Evolutionary conservation across 1,284 basidiomycete species (phyloP).

Genomic region (Pholiota adiposa): DNA sequence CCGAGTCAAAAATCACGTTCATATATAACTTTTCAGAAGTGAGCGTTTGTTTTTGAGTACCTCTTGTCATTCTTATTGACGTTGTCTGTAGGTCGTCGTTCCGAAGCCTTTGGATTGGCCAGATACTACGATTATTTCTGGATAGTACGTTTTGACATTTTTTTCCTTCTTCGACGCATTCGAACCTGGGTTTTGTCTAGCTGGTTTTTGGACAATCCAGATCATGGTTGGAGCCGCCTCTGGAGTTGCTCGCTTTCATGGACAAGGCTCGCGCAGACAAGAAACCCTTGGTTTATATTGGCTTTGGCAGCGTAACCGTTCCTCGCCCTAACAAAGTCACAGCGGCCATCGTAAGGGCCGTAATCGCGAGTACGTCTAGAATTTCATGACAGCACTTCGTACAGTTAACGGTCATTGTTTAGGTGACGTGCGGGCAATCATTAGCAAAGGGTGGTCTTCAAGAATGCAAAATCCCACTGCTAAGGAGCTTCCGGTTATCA

Average conservation of each 20-base stretch:
- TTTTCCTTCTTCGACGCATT: not conserved
- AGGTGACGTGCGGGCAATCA: slow-evolving; percentile 71
- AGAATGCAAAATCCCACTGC: slow-evolving; percentile 49
- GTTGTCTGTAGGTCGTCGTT: slow-evolving; percentile 51
- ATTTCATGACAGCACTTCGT: not conserved
- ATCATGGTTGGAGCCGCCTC: slow-evolving; percentile 62
- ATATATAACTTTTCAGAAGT: slow-evolving; percentile 53
- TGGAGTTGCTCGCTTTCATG: slow-evolving; percentile 59
- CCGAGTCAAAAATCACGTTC: slow-evolving; percentile 71
- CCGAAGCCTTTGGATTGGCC: slow-evolving; percentile 80
- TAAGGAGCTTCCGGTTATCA: slow-evolving; percentile 40
- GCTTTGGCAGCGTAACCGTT: slow-evolving; percentile 75
- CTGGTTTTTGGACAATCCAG: slow-evolving; percentile 72
- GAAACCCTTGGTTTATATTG: slow-evolving; percentile 78
- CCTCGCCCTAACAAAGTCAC: slow-evolving; percentile 71
- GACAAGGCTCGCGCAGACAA: slow-evolving; percentile 57
- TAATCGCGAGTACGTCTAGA: slow-evolving; percentile 52
- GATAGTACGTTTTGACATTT: slow-evolving; percentile 48
- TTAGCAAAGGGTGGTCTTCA: slow-evolving; percentile 80
- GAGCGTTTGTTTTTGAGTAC: not conserved
- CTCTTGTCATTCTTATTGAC: not conserved
- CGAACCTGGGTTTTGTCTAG: slow-evolving; percentile 24
- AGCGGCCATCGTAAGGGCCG: slow-evolving; percentile 65
- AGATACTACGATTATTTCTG: slow-evolving; percentile 68
- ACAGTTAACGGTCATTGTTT: not conserved